Percentiles rank a stretch among this genome's conserved stretches.
Evolutionary conservation across 768 basidiomycete genomes (phyloP).

Genomic region (Pleurotus djamor): DNA sequence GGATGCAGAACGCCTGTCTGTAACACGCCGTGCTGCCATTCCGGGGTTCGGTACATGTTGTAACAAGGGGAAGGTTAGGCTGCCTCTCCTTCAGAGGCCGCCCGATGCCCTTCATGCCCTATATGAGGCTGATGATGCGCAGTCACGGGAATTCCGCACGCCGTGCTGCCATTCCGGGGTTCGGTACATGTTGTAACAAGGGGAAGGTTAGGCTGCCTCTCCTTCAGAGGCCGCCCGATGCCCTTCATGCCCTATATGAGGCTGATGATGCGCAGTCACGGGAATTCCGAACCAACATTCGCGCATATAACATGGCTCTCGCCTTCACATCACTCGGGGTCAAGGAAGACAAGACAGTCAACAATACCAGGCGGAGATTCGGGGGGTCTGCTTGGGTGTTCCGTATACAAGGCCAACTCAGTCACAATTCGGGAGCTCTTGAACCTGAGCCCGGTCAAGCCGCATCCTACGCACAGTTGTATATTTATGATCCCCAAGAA

Average conservation of each 20-base stretch:
- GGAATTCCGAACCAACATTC: slow-evolving; percentile 28
- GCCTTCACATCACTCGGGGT: slow-evolving; percentile 31
- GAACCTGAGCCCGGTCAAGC: slow-evolving; percentile 15
- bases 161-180: background rate
- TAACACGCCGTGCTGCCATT: background rate
- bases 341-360: slow-evolving; percentile 17
- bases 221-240: slow-evolving; percentile 9
- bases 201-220: slow-evolving; percentile 18
- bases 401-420: slow-evolving; percentile 24
- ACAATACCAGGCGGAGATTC: slow-evolving; percentile 11
- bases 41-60: slow-evolving; percentile 25
- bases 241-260: slow-evolving; percentile 9
- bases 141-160: slow-evolving; percentile 21
- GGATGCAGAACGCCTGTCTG: slow-evolving; percentile 9
- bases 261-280: slow-evolving; percentile 9
- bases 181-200: slow-evolving; percentile 25
- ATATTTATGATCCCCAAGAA: slow-evolving; percentile 32
- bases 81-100: slow-evolving; percentile 14
- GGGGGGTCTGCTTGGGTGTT: slow-evolving; percentile 25
- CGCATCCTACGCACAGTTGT: slow-evolving; percentile 32
- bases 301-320: slow-evolving; percentile 31
- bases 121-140: slow-evolving; percentile 1
- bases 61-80: slow-evolving; percentile 18
- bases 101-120: slow-evolving; percentile 3
- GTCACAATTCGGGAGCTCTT: slow-evolving; percentile 30